phyloP scores from a whole-genome alignment of 495 filamentous ascomycete species.

The Xylaria intraflava region DNA sequence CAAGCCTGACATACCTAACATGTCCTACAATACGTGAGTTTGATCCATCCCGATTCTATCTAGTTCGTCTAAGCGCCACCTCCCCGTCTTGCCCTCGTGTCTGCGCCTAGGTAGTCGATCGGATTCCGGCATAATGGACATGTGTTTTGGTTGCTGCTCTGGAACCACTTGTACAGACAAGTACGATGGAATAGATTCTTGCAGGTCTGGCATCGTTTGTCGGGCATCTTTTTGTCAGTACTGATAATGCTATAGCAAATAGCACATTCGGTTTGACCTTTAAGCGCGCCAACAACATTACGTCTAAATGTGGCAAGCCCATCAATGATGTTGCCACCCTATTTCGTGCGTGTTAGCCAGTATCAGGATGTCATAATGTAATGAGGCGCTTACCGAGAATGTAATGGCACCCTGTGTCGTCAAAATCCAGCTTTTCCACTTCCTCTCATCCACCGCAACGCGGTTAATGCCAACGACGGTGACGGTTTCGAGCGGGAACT shows the following conservation, averaged over 20 bases:
- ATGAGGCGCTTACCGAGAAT: slow-evolving; percentile 57
- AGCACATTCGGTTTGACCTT: slow-evolving; percentile 90
- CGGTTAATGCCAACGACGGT: slow-evolving; percentile 70
- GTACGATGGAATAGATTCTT: slow-evolving; percentile 86
- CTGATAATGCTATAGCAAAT: slow-evolving; percentile 95
- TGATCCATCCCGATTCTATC: background rate
- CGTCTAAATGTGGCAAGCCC: slow-evolving; percentile 74
- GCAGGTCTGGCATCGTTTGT: slow-evolving; percentile 87
- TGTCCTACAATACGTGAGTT: background rate
- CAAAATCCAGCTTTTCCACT: slow-evolving; percentile 80
- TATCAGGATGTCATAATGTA: background rate
- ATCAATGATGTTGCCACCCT: slow-evolving; percentile 76
- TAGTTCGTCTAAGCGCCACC: background rate
- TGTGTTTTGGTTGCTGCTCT: slow-evolving; percentile 78
- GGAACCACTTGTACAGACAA: slow-evolving; percentile 94
- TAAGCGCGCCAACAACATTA: slow-evolving; percentile 79
- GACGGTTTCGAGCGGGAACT: slow-evolving; percentile 74
- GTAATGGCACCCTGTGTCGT: slow-evolving; percentile 89
- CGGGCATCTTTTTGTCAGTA: slow-evolving; percentile 77
- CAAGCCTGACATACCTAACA: background rate
- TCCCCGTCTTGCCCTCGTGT: slow-evolving; percentile 16
- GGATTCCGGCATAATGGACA: slow-evolving; percentile 86
- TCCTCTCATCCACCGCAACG: slow-evolving; percentile 79
- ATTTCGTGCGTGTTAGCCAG: slow-evolving; percentile 6
- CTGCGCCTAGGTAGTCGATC: slow-evolving; percentile 56